These are phyloP conservation scores for Phytophthora cryptogea DNA, from an alignment of 352 stramenopile species.

Conservation along the genomic window DNA sequence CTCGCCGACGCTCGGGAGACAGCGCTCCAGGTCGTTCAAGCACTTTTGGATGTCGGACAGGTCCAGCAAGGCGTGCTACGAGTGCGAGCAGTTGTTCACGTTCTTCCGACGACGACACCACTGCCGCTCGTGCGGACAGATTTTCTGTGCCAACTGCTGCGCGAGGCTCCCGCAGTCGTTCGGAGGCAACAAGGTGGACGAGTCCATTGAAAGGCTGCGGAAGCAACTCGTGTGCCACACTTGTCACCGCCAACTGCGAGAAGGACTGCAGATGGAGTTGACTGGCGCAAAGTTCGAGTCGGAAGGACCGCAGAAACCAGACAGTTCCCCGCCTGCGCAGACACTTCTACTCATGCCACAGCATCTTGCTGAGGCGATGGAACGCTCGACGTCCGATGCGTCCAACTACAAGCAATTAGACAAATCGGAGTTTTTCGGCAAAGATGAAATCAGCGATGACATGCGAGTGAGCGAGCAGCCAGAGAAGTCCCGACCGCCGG, in stretches of 20 bases:
- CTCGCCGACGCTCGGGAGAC: slow-evolving; percentile 37
- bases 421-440: slow-evolving; percentile 73
- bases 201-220: slow-evolving; percentile 70
- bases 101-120: slow-evolving; percentile 83
- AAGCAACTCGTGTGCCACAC: slow-evolving; percentile 89
- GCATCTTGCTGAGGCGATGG: slow-evolving; percentile 68
- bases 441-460: slow-evolving; percentile 82
- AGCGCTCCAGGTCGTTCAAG: slow-evolving; percentile 75
- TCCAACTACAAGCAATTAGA: slow-evolving; percentile 70
- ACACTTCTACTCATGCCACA: slow-evolving; percentile 81
- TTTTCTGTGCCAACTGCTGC: slow-evolving; percentile 87
- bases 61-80: slow-evolving; percentile 81
- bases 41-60: slow-evolving; percentile 92
- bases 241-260: slow-evolving; percentile 79
- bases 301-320: slow-evolving; percentile 34
- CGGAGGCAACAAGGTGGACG: slow-evolving; percentile 73
- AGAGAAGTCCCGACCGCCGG: slow-evolving; percentile 55
- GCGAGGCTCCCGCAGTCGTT: slow-evolving; percentile 80
- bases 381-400: slow-evolving; percentile 60
- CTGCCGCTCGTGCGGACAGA: slow-evolving; percentile 85
- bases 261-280: slow-evolving; percentile 81
- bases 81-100: slow-evolving; percentile 84
- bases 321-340: slow-evolving; percentile 39
- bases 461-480: slow-evolving; percentile 53
- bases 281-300: slow-evolving; percentile 41